Evolutionary conservation across 352 stramenopile species (phyloP).

Genomic region (Phytophthora pistaciae): DNA sequence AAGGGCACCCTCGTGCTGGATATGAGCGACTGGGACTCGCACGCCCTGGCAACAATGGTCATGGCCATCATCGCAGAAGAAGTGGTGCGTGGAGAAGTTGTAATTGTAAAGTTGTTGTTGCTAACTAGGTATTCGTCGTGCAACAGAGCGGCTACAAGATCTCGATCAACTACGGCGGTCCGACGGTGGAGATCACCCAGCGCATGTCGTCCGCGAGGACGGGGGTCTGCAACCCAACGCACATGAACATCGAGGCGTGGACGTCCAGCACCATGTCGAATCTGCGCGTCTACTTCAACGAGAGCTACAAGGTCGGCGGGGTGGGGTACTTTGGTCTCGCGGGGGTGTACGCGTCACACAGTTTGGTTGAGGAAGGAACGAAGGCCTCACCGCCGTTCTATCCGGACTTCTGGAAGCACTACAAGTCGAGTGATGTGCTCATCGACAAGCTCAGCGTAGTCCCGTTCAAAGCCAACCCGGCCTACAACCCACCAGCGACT

Average conservation of each 20-base stretch:
- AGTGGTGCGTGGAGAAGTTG: constrained; percentile 27
- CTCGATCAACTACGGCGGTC: constrained; percentile 19
- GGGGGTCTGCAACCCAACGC: constrained; percentile 56
- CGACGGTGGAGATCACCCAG: constrained; percentile 25
- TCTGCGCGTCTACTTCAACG: constrained; percentile 58
- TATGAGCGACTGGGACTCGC: constrained; percentile 50
- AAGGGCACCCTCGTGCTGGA: constrained; percentile 41
- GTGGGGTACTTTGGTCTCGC: constrained; percentile 53
- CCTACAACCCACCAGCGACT: constrained; percentile 39
- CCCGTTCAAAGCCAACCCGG: constrained; percentile 35
- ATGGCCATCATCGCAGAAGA: constrained; percentile 58
- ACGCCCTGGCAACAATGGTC: constrained; percentile 44
- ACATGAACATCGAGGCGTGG: constrained; percentile 73
- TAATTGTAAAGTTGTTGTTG: background rate
- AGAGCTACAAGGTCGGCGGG: constrained; percentile 45
- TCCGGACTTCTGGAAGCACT: constrained; percentile 64
- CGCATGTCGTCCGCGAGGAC: constrained; percentile 43
- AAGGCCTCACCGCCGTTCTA: constrained; percentile 35
- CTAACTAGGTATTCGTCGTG: background rate
- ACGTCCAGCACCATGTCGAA: constrained; percentile 35
- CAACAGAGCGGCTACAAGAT: constrained; percentile 46
- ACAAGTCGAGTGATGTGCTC: constrained; percentile 44
- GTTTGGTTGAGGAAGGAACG: constrained; percentile 37
- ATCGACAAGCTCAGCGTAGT: constrained; percentile 40
- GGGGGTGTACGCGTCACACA: constrained; percentile 55